Evolutionary conservation across 2,329 filamentous ascomycete species (phyloP).

Genomic region (Pochonia chlamydosporia): DNA sequence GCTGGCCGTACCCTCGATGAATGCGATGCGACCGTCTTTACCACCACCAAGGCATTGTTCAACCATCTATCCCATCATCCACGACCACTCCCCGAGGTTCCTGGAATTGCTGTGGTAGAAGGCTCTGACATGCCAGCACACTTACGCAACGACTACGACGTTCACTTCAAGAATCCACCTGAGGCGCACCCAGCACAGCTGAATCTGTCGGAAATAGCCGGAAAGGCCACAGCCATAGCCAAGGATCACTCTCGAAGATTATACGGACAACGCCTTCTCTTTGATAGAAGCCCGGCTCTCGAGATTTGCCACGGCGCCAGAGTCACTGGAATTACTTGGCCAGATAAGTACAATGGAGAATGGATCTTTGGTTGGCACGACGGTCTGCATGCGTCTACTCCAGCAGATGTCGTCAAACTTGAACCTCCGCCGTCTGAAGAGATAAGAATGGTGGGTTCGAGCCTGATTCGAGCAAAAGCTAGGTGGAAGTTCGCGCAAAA

Average conservation of each 20-base stretch:
- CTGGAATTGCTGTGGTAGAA: slow-evolving; percentile 44
- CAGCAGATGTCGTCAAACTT: slow-evolving; percentile 41
- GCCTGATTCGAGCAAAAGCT: slow-evolving; percentile 41
- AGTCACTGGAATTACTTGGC: slow-evolving; percentile 46
- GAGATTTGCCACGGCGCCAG: slow-evolving; percentile 43
- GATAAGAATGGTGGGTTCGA: slow-evolving; percentile 39
- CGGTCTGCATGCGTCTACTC: slow-evolving; percentile 42
- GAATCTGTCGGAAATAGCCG: slow-evolving; percentile 32
- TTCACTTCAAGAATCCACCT: slow-evolving; percentile 40
- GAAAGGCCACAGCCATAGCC: slow-evolving; percentile 39
- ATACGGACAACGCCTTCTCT: slow-evolving; percentile 39
- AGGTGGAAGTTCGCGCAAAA: slow-evolving; percentile 49
- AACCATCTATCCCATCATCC: slow-evolving; percentile 47
- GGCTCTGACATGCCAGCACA: slow-evolving; percentile 31
- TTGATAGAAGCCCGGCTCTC: slow-evolving; percentile 38
- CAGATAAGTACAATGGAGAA: slow-evolving; percentile 45
- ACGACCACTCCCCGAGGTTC: slow-evolving; percentile 43
- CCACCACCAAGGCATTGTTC: slow-evolving; percentile 46
- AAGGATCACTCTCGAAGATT: slow-evolving; percentile 41
- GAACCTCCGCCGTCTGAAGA: slow-evolving; percentile 40
- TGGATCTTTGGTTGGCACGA: slow-evolving; percentile 56
- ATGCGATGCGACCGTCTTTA: slow-evolving; percentile 53
- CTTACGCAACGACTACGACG: slow-evolving; percentile 45
- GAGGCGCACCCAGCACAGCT: slow-evolving; percentile 34
- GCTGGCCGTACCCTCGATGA: slow-evolving; percentile 43